These are phyloP conservation scores for Hypomyces rosellus DNA, from an alignment of 2,329 filamentous ascomycete genomes.

Conservation along the genomic window DNA sequence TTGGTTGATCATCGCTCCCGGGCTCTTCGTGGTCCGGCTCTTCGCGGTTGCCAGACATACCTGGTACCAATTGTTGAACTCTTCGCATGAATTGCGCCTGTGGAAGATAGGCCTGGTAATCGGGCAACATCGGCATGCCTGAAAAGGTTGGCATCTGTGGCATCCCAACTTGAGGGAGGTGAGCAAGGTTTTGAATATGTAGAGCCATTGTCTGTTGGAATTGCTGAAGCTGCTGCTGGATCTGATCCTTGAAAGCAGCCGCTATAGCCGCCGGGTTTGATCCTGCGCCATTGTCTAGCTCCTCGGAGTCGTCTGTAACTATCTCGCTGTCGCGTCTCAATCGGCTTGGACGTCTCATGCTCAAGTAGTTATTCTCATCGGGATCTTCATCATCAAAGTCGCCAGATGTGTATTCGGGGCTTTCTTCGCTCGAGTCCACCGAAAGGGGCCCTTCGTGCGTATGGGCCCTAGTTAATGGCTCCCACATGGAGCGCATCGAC, in stretches of 20 bases:
- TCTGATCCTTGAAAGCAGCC: slow-evolving; percentile 65
- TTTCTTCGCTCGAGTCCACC: slow-evolving; percentile 36
- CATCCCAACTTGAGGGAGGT: slow-evolving; percentile 50
- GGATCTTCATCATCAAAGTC: slow-evolving; percentile 38
- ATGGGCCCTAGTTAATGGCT: slow-evolving; percentile 37
- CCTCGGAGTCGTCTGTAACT: slow-evolving; percentile 32
- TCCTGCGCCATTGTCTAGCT: slow-evolving; percentile 29
- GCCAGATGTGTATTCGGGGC: slow-evolving; percentile 39
- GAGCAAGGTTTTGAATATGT: slow-evolving; percentile 53
- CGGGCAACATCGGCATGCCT: slow-evolving; percentile 58
- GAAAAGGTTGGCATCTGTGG: slow-evolving; percentile 48
- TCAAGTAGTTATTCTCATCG: slow-evolving; percentile 30
- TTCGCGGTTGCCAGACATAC: slow-evolving; percentile 47
- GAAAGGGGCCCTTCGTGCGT: slow-evolving; percentile 31
- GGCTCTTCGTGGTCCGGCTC: slow-evolving; percentile 29
- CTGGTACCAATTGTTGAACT: slow-evolving; percentile 67
- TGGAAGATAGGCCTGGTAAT: slow-evolving; percentile 63
- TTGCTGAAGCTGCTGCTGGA: slow-evolving; percentile 68
- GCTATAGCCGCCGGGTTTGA: slow-evolving; percentile 58
- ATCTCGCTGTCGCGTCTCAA: slow-evolving; percentile 25
- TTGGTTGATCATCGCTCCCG: slow-evolving; percentile 29
- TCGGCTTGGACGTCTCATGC: slow-evolving; percentile 29
- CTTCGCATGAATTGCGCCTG: slow-evolving; percentile 59
- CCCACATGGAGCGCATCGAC: slow-evolving; percentile 63
- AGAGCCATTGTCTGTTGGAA: slow-evolving; percentile 65